Conservation (phyloP, 2,329 filamentous ascomycete species). For the Paracoccidioides lutzii region DNA sequence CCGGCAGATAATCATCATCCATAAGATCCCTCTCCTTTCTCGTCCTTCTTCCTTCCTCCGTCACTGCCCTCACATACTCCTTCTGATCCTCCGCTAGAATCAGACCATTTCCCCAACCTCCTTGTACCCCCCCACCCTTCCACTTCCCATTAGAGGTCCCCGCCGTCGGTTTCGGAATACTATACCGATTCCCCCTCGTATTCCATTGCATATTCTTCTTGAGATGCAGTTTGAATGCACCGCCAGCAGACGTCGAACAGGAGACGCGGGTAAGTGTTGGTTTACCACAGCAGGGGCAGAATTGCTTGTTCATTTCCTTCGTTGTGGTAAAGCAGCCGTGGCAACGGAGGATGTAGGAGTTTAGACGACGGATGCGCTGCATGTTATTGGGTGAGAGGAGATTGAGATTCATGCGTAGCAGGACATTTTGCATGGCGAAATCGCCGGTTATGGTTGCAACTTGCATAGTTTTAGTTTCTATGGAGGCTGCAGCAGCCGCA, state of each 20-base stretch:
- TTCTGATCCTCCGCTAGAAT: conserved; percentile 93
- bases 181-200: conserved; percentile 81
- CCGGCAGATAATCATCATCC: conserved; percentile 87
- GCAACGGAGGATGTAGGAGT: conserved; percentile 82
- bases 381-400: conserved; percentile 62
- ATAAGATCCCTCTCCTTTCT: conserved; percentile 68
- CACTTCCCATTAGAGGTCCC: conserved; percentile 68
- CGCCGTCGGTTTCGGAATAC: conserved; percentile 77
- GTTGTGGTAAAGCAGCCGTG: conserved; percentile 83
- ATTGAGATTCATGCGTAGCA: conserved; percentile 87
- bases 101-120: conserved; percentile 72
- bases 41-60: conserved; percentile 46
- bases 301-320: conserved; percentile 76
- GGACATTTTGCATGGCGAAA: conserved; percentile 95
- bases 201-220: conserved; percentile 97
- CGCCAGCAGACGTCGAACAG: conserved; percentile 69
- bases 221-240: conserved; percentile 72
- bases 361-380: conserved; percentile 68
- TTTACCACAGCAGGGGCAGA: conserved; percentile 84
- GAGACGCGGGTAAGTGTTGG: conserved; percentile 71
- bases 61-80: conserved; percentile 59
- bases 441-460: conserved; percentile 89
- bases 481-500: conserved; percentile 35
- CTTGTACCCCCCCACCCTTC: conserved; percentile 61
- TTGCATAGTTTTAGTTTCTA: conserved; percentile 56